A percentile compares a stretch with the other conserved stretches of the same genome.
Conservation (phyloP, 129 eudicot species). For the Escallonia rubra region DNA sequence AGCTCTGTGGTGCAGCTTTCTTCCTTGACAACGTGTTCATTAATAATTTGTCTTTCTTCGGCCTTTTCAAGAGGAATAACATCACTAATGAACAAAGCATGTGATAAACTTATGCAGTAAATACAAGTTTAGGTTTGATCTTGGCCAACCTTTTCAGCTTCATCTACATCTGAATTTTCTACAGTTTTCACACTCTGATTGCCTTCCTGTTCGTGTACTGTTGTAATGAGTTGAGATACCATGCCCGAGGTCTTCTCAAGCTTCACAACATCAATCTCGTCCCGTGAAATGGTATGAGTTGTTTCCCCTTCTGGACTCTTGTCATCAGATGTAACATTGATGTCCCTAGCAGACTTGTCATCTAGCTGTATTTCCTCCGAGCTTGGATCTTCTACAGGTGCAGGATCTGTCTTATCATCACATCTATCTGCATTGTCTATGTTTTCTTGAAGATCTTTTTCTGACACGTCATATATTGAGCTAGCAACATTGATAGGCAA, state of each 20-base stretch:
- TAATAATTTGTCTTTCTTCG: too few relatives aligned
- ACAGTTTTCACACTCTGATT: neutral
- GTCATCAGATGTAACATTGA: neutral
- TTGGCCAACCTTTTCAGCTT: conserved; percentile 1
- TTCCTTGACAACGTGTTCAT: too few relatives aligned
- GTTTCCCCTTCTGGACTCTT: conserved; percentile 5
- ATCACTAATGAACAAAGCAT: too few relatives aligned
- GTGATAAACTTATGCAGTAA: too few relatives aligned
- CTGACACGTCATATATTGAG: conserved; percentile 11
- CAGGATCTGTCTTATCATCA: conserved; percentile 4
- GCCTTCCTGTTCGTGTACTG: neutral
- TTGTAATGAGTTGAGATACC: neutral
- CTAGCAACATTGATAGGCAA: neutral
- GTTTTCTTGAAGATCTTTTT: conserved; percentile 11
- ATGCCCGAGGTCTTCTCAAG: conserved; percentile 1
- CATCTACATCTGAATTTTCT: conserved; percentile 13
- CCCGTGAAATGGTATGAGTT: neutral
- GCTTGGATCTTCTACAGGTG: neutral
- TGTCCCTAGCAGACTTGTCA: neutral
- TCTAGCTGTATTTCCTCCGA: neutral
- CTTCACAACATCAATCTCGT: too few relatives aligned
- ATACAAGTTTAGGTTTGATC: too few relatives aligned
- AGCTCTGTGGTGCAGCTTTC: too few relatives aligned
- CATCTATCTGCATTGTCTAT: neutral
- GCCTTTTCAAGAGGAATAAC: too few relatives aligned